These are phyloP conservation scores for Boletus bicolor DNA, from an alignment of 768 basidiomycete genomes.

Conservation along the genomic window DNA sequence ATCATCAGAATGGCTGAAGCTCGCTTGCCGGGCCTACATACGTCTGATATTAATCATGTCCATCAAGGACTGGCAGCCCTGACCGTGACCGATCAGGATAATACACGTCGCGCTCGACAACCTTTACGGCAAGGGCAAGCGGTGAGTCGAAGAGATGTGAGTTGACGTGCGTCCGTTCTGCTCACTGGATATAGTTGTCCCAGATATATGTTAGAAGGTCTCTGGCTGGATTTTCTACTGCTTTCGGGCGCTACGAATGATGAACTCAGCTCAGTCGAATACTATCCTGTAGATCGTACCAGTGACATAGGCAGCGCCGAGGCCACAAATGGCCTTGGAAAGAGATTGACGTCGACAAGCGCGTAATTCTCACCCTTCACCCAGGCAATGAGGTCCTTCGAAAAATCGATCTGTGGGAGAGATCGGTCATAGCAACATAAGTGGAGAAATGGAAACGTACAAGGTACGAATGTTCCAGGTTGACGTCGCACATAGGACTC, in stretches of 20 bases:
- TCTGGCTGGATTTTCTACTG: conserved; percentile 43
- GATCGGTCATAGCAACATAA: no score
- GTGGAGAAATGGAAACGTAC: no score
- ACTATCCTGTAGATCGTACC: conserved; percentile 27
- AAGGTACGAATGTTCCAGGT: no score
- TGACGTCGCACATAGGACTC: no score
- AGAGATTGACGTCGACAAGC: conserved; percentile 85
- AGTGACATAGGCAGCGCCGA: conserved; percentile 24
- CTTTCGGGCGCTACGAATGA: conserved; percentile 37
- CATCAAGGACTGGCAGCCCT: conserved; percentile 74
- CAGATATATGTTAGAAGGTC: conserved; percentile 82
- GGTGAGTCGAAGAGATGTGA: background rate
- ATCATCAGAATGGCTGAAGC: background rate
- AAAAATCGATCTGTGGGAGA: no score
- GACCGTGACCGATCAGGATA: conserved; percentile 84
- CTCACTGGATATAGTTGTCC: conserved; percentile 95
- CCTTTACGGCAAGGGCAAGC: conserved; percentile 36
- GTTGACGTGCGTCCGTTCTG: conserved; percentile 1
- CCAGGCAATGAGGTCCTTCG: conserved; percentile 79
- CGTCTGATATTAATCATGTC: conserved; percentile 70
- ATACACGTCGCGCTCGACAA: conserved; percentile 71
- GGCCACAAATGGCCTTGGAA: conserved; percentile 50
- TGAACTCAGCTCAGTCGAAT: background rate
- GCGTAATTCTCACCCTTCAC: conserved; percentile 61
- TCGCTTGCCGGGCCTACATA: conserved; percentile 33